Percentiles rank a stretch among this genome's conserved stretches.
These are phyloP conservation scores for Suillus bovinus DNA, from an alignment of 768 basidiomycete genomes.

Conservation along the genomic window DNA sequence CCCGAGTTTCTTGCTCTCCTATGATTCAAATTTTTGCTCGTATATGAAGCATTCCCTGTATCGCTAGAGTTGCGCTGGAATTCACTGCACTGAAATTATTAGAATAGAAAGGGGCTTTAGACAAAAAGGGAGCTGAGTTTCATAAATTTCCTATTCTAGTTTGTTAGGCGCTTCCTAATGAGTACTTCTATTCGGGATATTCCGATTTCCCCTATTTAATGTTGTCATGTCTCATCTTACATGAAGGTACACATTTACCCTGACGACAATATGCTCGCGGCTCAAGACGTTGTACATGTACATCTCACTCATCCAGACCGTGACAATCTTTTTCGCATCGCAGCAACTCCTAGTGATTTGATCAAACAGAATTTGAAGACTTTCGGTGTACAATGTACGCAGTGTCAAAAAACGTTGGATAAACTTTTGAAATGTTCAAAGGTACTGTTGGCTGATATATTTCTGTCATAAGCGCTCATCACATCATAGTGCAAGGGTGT, in stretches of 20 bases:
- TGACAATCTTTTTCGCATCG: constrained; percentile 8
- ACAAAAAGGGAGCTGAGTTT: no score
- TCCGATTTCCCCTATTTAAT: neutral
- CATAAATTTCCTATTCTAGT: no score
- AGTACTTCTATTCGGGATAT: neutral
- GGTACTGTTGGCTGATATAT: neutral
- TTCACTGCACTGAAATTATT: neutral
- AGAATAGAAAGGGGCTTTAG: neutral
- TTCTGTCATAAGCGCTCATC: neutral
- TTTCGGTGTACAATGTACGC: constrained; percentile 15
- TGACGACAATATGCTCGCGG: neutral
- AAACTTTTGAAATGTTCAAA: constrained; percentile 17
- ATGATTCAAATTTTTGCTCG: neutral
- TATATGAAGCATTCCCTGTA: neutral
- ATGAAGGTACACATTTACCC: neutral
- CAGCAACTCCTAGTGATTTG: constrained; percentile 13
- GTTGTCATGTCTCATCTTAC: neutral
- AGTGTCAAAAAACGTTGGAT: constrained; percentile 12
- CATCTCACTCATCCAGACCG: constrained; percentile 17
- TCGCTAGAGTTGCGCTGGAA: neutral
- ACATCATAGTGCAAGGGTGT: constrained; percentile 19
- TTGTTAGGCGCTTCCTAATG: neutral
- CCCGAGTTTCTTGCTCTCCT: neutral
- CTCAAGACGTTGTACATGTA: constrained; percentile 4
- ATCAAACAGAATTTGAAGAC: constrained; percentile 12